Evolutionary conservation across 225 moss, liverwort and hornwort species (phyloP), one percentile per base, ranked within the genome.

Genomic region (Straminergon stramineum): DNA sequence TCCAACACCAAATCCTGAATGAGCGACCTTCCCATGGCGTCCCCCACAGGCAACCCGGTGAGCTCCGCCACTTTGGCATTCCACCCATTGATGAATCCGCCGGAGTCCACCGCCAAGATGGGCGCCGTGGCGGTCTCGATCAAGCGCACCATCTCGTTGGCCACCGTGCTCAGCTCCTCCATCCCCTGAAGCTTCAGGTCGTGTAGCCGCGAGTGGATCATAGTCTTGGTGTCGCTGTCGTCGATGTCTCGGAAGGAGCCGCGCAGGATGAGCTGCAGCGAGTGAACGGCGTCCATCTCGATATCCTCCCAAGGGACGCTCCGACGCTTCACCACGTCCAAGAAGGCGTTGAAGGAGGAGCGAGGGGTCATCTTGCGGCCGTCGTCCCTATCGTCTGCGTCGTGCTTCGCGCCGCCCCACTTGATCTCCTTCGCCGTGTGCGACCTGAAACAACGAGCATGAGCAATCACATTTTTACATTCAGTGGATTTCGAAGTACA

Each of bases 121-220:
- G 94, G 94, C 35, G 94, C 94, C 52, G 94, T 94, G 18, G 94
- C 94, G 15, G 94, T 94, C 86, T 94, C 94, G 52, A 94, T 94
- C 80, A 94, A 81, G 74, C 94, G 83, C 89, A 94, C 94, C 94
- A 94, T 94, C 88, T 94, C 94, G 52, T 94, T 94, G 20, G 94
- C 94, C 52, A 93, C 94, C 28, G 94, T 93, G 89, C 94, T 94
- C 56, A 94, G 91, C 94, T 94, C 94, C 55, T 94, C 94, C 91
- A 94, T 94, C 20, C 94, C 94, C 80, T 94, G 94, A 32, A 94
- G 55, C 67, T 93, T 91, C 89, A 94, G 57, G 43, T 94, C 94
- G 43, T 93, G 84, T 19, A 94, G 90, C n/a, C 93, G 87, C 11
- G 89, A 31, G 67, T 94, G 94, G 61, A 94, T 89, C 94, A 94